phyloP scores from a whole-genome alignment of 495 filamentous ascomycete genomes.

The Aeminium ludgeri region DNA sequence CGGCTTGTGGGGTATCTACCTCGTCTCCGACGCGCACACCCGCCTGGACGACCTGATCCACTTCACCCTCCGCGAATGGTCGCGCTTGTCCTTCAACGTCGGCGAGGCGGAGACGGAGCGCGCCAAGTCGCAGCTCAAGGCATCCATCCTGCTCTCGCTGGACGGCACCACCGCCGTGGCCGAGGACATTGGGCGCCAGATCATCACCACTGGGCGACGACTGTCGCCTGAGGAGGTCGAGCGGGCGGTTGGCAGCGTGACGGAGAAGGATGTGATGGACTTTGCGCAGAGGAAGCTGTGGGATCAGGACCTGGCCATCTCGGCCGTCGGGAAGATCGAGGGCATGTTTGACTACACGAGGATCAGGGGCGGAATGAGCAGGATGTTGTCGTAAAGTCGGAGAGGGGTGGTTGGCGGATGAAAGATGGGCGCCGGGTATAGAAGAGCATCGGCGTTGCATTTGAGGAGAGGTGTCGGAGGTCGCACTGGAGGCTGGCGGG shows the following conservation, averaged over 20 bases:
- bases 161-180: constrained; percentile 94
- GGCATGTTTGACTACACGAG: constrained; percentile 79
- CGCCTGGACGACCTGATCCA: constrained; percentile 87
- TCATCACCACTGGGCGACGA: constrained; percentile 88
- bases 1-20: constrained; percentile 98
- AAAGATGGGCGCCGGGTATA: background rate
- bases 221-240: constrained; percentile 89
- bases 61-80: constrained; percentile 97
- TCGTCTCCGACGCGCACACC: constrained; percentile 78
- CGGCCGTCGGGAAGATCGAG: constrained; percentile 82
- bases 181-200: constrained; percentile 96
- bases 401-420: background rate
- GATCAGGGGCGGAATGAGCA: constrained; percentile 75
- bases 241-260: constrained; percentile 66
- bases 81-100: constrained; percentile 73
- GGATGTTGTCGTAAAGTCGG: constrained; percentile 41
- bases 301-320: constrained; percentile 92
- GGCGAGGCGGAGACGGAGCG: constrained; percentile 85
- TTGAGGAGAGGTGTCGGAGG: no score
- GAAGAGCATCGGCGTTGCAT: no score
- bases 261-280: constrained; percentile 91
- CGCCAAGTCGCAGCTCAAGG: constrained; percentile 98
- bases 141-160: constrained; percentile 86
- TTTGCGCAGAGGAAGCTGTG: constrained; percentile 84
- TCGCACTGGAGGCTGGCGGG: no score